Evolutionary conservation across 2,329 filamentous ascomycete genomes (phyloP), one percentile per base, ranked within the genome.

Genomic region (Dactylellina haptotyla): DNA sequence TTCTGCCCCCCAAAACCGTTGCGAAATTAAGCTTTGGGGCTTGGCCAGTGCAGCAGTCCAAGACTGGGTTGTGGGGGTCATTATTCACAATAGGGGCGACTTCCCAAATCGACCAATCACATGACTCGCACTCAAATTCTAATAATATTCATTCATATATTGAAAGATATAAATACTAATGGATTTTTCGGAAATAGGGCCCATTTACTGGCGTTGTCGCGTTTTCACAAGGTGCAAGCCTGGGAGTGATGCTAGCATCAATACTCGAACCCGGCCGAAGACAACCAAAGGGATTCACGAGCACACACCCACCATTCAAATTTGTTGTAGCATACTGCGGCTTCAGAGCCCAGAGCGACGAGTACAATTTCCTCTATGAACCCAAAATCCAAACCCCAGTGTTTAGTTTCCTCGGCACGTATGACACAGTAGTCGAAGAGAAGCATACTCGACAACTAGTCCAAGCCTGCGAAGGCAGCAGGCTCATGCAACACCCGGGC

Each of bases 341-440:
- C 0, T 96, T 96, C 79, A 86, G 84, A 34, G 87, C 90, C 0
- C 83, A 86, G 1, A 85, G 87, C 37, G 81, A 84, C 14, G 81
- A 86, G 43, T 88, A 96, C 79, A 80, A 80, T 39, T 91, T 87
- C 58, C 88, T 91, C 73, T 96, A 92, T 79, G 86, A 91, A 77
- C 92, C 91, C 14, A 85, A 86, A 79, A 89, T 97, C 70, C 80
- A 79, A 75, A 97, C 93, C 71, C 91, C 92, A 0, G 87, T 90
- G 75, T 80, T 96, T 81, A 92, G 97, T 82, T 90, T 93, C 77
- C 80, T 97, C 25, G 94, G 94, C 0, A 89, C 88, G 61, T 83
- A 97, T 77, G 94, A 97, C 82, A 92, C 90, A 1, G 91, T 97
- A 0, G 93, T 98, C 0, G 91, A 93, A 30, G 16, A 48, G 4